These are phyloP conservation scores for Santalum album DNA, from an alignment of 164 flowering plant genomes.

Conservation along the genomic window DNA sequence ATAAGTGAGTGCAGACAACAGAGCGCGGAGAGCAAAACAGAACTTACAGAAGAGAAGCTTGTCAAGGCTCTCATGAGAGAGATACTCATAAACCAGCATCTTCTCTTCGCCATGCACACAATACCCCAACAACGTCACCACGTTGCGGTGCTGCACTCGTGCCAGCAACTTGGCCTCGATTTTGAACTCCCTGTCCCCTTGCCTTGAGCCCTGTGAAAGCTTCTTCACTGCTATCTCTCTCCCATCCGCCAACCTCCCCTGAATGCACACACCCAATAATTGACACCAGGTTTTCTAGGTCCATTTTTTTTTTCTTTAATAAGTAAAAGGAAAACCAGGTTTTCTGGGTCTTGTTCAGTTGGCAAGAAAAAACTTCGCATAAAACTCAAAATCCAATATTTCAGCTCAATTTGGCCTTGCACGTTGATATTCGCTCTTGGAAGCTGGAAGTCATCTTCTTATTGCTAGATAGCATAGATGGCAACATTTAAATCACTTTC, in stretches of 20 bases:
- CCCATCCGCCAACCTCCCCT: conserved; percentile 85
- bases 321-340: too few species aligned
- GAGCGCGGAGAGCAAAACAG: background rate
- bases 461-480: background rate
- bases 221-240: conserved; percentile 91
- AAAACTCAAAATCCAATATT: too few species aligned
- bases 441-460: background rate
- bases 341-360: too few species aligned
- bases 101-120: conserved; percentile 65
- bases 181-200: conserved; percentile 75
- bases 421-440: background rate
- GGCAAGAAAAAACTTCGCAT: too few species aligned
- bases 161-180: conserved; percentile 76
- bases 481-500: background rate
- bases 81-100: conserved; percentile 85
- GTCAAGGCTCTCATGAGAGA: conserved; percentile 77
- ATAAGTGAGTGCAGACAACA: background rate
- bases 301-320: too few species aligned
- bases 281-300: background rate
- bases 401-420: too few species aligned
- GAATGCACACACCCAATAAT: background rate
- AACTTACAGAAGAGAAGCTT: conserved; percentile 80
- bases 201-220: conserved; percentile 58
- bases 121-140: conserved; percentile 75
- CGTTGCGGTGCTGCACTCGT: conserved; percentile 88